Conservation (phyloP, 352 stramenopile species). For the Phytophthora nicotianae region DNA sequence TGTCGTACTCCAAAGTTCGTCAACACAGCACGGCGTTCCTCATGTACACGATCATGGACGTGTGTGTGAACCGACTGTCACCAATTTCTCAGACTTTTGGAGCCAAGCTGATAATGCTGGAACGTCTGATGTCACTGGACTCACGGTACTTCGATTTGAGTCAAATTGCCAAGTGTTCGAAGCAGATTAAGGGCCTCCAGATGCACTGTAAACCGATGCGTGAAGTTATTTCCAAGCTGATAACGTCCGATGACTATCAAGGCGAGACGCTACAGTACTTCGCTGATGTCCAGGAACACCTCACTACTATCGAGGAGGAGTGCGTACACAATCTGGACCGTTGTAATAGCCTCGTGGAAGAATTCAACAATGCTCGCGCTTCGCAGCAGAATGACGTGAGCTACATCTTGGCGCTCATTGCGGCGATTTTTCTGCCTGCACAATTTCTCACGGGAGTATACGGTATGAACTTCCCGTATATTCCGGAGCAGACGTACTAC, state of each 20-base stretch:
- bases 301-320: conserved; percentile 76
- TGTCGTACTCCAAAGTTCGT: conserved; percentile 82
- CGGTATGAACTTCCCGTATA: conserved; percentile 89
- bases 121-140: conserved; percentile 55
- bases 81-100: conserved; percentile 74
- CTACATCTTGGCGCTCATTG: conserved; percentile 76
- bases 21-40: conserved; percentile 75
- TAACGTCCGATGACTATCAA: conserved; percentile 65
- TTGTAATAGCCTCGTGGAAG: conserved; percentile 63
- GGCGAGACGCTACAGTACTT: conserved; percentile 82
- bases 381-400: conserved; percentile 73
- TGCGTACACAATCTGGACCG: conserved; percentile 73
- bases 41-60: conserved; percentile 78
- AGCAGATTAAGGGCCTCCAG: conserved; percentile 74
- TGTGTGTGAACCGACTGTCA: conserved; percentile 75
- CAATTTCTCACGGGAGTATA: conserved; percentile 87
- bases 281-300: conserved; percentile 82
- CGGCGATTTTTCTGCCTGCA: conserved; percentile 76
- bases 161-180: conserved; percentile 46
- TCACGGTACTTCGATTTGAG: conserved; percentile 53
- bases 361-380: conserved; percentile 63
- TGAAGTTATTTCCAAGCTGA: conserved; percentile 67
- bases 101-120: conserved; percentile 70
- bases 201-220: conserved; percentile 66
- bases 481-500: conserved; percentile 68